Evolutionary conservation across 208 protist species (phyloP), one percentile per base, ranked within the genome.

Genomic region (Crithidia fasciculata): DNA sequence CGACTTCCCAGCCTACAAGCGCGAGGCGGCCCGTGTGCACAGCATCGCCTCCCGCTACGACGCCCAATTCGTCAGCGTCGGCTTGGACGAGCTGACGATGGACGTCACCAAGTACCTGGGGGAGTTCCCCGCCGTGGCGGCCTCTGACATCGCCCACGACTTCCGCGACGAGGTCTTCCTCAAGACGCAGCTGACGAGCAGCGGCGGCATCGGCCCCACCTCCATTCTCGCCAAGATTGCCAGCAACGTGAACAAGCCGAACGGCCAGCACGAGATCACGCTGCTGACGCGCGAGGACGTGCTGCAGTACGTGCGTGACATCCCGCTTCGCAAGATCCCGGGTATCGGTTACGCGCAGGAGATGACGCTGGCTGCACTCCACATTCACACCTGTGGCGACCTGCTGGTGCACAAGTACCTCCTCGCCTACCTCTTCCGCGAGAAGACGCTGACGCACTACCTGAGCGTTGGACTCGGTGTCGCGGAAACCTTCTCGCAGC

Each of bases 231-330:
- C 93, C 16, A 98, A 98, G 84, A 96, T 98, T 49, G 91, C 87
- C 16, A 90, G 92, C 44, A 98, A 99, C 76, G 80, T 93, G 39
- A 96, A 98, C 73, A 99, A 99, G 78, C 97, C 97, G 13, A 96
- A 99, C 71, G 97, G 96, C 3, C 96, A 98, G 81, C 95, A 96
- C 66, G 89, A 94, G 57, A 87, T 96, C 57, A 75, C 76, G 13
- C 83, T 96, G 56, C 75, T 78, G n/a, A 89, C 78, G 41, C 85
- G 86, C n/a, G 82, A 95, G 70, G 87, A 95, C 13, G 78, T 96
- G 15, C 80, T 98, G 9, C 58, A 72, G 8, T 96, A 95, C 76
- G 70, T 97, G 40, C 82, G 83, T 47, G 77, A 85, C 41, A 83
- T 97, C 37, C 85, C 85, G 43, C 82, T 95, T 16, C 87, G 93